Base-by-base conservation (phyloP, 306 rosid species). In the Leucaena leucocephala region DNA sequence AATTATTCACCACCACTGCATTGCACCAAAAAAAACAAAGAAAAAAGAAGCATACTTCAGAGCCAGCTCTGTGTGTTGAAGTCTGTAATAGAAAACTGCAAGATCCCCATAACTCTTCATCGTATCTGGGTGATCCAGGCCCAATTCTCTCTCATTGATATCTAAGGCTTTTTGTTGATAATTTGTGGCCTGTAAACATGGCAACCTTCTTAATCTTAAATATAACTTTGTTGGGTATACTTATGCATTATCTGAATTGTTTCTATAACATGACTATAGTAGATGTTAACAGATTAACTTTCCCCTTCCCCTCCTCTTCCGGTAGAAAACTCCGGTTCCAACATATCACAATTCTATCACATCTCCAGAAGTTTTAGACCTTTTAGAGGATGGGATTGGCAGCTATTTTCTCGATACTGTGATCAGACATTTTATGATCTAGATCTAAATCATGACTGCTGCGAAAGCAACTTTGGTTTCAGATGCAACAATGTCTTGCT, bases 41-140 rank as follows among this genome's bases (percentile, higher is more conserved):
- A 9, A 43, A 49, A 46, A 70, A 44, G 86, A 76, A 72, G 61
- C 97, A 75, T 93, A 96, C 99, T 91, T 96, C 72, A 96, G 92
- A 83, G 99, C 99, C 82, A 96, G 80, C 87, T 96, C 99, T 10
- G 98, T 93, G 78, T 96, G 99, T 80, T 96, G 99, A 86, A 96
- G 99, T 66, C 99, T 88, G 87, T 96, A 96, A 81, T 96, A 96
- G 88, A 96, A 96, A 79, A 96, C 99, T 58, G 99, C 98, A 84
- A 96, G 97, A 83, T 96, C 99, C 70, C 99, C 98, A 80, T 96
- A 96, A 82, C 99, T 96, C 89, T 96, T 96, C 99, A 96, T 96
- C 43, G 99, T 96, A 87, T 96, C 99, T 74, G 98, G 99, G 86
- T 96, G 99, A 81, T 96, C 99, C 87, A 96, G 88, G 81, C 99